A percentile compares a stretch with the other conserved stretches of the same genome.
Conservation (phyloP, 202 grass and related monocot species). For the Bolboschoenoplectus hybrid region DNA sequence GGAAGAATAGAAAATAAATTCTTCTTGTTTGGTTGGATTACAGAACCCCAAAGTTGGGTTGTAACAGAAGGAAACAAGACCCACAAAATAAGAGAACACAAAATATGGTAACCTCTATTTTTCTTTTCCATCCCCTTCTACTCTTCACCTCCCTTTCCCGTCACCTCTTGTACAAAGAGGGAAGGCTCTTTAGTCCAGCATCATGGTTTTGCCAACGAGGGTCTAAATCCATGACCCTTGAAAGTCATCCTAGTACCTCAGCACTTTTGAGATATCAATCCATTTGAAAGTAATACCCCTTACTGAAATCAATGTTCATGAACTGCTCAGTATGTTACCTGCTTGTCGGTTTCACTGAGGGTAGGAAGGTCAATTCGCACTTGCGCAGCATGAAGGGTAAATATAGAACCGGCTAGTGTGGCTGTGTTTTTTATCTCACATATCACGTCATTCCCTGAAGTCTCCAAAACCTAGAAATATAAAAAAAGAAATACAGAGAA, state of each 20-base stretch:
- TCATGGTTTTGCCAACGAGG: background rate
- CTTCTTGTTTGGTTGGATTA: background rate
- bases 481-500: background rate
- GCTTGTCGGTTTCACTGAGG: constrained; percentile 80
- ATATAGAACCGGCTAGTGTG: constrained; percentile 73
- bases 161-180: background rate
- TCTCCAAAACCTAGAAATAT: constrained; percentile 66
- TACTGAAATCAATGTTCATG: constrained; percentile 14
- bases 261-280: background rate
- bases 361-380: constrained; percentile 83
- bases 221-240: background rate
- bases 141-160: background rate
- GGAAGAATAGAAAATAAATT: background rate
- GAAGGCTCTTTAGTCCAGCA: background rate
- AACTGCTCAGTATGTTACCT: constrained; percentile 50
- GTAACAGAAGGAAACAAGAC: background rate
- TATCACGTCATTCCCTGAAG: constrained; percentile 61
- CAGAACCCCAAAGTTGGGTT: background rate
- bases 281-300: constrained; percentile 9
- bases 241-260: background rate
- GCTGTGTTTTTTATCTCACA: constrained; percentile 87
- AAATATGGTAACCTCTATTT: background rate
- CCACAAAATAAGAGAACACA: background rate
- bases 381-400: constrained; percentile 81
- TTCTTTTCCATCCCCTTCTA: background rate